A percentile compares a stretch with the other conserved stretches of the same genome.
These are phyloP conservation scores for Aegilops bicornis DNA, from an alignment of 176 grass and related monocot species.

Conservation along the genomic window DNA sequence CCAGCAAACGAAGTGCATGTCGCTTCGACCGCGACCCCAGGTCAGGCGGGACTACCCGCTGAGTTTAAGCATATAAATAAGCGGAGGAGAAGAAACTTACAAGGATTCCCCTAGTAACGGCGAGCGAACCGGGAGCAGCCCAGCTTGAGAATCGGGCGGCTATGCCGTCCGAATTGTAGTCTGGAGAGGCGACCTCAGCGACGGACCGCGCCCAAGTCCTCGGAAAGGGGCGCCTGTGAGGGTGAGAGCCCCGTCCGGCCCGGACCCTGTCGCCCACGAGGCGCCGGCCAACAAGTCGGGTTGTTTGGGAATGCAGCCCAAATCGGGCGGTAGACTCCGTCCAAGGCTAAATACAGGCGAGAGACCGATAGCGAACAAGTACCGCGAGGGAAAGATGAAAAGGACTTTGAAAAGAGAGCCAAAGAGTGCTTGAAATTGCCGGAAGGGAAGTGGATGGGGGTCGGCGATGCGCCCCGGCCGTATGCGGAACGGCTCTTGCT, in stretches of 20 bases:
- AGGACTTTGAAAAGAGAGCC: conserved; percentile 75
- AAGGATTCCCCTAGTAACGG: conserved; percentile 15
- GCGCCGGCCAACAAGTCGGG: conserved; percentile 39
- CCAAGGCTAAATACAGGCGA: conserved; percentile 66
- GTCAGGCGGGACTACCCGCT: not conserved
- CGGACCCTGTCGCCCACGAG: conserved; percentile 54
- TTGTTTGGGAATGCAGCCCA: conserved; percentile 46
- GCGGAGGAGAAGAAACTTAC: conserved; percentile 1
- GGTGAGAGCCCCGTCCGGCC: conserved; percentile 59
- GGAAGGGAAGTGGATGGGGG: conserved; percentile 67
- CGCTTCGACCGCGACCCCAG: not conserved
- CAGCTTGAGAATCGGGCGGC: not conserved
- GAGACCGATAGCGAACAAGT: conserved; percentile 60
- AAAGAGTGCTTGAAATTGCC: conserved; percentile 79
- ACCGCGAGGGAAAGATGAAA: conserved; percentile 58
- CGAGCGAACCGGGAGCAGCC: not conserved
- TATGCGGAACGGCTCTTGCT: not conserved
- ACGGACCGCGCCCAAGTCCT: conserved; percentile 22
- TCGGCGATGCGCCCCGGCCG: conserved; percentile 37
- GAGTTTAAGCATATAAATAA: conserved; percentile 7
- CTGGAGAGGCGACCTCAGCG: not conserved
- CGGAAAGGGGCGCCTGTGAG: conserved; percentile 50
- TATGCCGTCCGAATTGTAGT: not conserved
- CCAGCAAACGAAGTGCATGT: no score
- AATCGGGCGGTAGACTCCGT: conserved; percentile 49